These are phyloP conservation scores for Umbilicus rupestris DNA, from an alignment of 164 flowering plant species.

Conservation along the genomic window DNA sequence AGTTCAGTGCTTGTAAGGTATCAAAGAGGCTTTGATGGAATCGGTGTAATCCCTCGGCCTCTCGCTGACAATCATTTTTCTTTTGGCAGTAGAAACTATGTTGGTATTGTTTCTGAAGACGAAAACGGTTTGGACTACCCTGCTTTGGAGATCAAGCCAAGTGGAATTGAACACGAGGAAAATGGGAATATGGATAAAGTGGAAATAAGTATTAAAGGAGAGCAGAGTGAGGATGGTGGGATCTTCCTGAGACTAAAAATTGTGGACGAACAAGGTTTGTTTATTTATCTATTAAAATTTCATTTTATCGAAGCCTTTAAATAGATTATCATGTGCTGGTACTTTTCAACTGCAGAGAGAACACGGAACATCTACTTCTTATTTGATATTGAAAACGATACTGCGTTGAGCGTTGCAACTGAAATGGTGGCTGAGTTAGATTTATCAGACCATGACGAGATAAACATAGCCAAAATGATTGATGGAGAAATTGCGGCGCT, in stretches of 20 bases:
- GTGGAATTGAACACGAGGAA: constrained; percentile 31
- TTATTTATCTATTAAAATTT: neutral
- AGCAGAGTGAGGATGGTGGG: constrained; percentile 30
- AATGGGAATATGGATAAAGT: constrained; percentile 27
- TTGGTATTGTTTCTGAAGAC: constrained; percentile 18
- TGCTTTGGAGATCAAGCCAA: constrained; percentile 22
- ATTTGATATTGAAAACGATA: constrained; percentile 42
- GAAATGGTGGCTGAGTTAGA: constrained; percentile 57
- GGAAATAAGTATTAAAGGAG: constrained; percentile 41
- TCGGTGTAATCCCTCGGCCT: constrained; percentile 21
- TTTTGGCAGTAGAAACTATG: constrained; percentile 15
- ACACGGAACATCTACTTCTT: constrained; percentile 43
- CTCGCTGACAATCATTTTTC: constrained; percentile 13
- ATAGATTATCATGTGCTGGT: neutral
- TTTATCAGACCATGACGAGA: constrained; percentile 42
- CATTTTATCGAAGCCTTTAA: neutral
- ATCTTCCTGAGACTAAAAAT: constrained; percentile 43
- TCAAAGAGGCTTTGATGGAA: constrained; percentile 19
- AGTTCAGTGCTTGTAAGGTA: constrained; percentile 20
- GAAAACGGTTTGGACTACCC: constrained; percentile 25
- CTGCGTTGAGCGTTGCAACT: constrained; percentile 48
- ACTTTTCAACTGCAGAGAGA: constrained; percentile 23
- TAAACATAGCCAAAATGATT: constrained; percentile 41
- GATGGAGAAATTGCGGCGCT: constrained; percentile 40
- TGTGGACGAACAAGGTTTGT: constrained; percentile 35